These are phyloP conservation scores for Jatropha podagrica DNA, from an alignment of 441 rosid species.

Conservation along the genomic window DNA sequence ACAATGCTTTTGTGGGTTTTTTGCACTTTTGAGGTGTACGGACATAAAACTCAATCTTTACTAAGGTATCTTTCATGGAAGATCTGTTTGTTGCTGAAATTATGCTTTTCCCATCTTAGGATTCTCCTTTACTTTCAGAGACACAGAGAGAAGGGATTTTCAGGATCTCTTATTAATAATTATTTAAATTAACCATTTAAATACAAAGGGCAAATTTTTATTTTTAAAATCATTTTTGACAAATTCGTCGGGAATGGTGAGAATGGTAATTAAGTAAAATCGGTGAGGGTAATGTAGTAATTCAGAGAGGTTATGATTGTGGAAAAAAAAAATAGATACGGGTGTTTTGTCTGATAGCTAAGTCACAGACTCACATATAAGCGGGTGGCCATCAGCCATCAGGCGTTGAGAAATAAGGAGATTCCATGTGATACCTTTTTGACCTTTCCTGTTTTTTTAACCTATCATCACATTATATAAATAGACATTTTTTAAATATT, in stretches of 20 bases:
- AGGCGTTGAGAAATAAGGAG: slow-evolving; percentile 19
- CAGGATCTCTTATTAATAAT: not conserved
- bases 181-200: not conserved
- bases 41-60: slow-evolving; percentile 25
- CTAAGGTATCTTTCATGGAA: slow-evolving; percentile 39
- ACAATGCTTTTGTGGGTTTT: slow-evolving; percentile 19
- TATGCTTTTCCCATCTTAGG: slow-evolving; percentile 18
- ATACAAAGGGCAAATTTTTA: not conserved
- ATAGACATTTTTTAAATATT: not conserved
- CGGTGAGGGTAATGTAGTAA: slow-evolving; percentile 7
- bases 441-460: slow-evolving; percentile 22
- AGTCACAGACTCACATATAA: not conserved
- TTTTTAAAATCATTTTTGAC: not conserved
- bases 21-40: slow-evolving; percentile 21
- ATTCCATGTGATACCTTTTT: slow-evolving; percentile 24
- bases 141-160: not conserved
- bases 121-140: not conserved
- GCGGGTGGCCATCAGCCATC: too few species aligned
- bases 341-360: slow-evolving; percentile 8
- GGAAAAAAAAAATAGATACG: slow-evolving; percentile 19
- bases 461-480: not conserved
- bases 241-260: not conserved
- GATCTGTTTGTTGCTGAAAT: slow-evolving; percentile 28
- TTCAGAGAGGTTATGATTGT: not conserved
- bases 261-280: not conserved